phyloP scores from a whole-genome alignment of 495 filamentous ascomycete species.

The Penicillium paxilli region DNA sequence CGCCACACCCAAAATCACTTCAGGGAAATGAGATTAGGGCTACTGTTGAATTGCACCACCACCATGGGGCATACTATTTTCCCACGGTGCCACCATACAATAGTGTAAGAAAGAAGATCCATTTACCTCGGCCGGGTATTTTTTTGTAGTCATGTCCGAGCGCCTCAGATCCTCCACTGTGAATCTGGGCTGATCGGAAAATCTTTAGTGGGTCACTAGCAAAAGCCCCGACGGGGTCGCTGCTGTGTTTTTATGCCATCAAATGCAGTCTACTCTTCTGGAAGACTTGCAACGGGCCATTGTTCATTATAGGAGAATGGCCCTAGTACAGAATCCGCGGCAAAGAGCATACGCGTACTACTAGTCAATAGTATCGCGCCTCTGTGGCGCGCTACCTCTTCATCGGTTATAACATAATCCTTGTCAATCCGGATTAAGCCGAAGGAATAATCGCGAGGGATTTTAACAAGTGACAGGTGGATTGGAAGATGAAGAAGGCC shows the following conservation, averaged over 20 bases:
- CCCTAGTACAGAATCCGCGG: neutral
- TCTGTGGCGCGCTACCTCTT: neutral
- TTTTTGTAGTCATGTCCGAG: neutral
- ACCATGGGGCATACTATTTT: neutral
- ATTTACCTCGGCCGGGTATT: neutral
- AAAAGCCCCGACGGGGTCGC: neutral
- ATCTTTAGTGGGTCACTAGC: neutral
- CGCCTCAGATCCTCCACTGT: constrained; percentile 6
- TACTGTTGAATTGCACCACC: no score
- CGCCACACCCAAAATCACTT: neutral
- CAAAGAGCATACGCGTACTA: neutral
- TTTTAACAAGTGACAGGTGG: constrained; percentile 1
- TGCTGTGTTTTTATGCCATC: neutral
- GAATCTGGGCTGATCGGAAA: constrained; percentile 11
- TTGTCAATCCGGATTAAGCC: neutral
- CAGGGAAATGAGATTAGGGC: neutral
- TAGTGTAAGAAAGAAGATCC: no score
- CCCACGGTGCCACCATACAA: neutral
- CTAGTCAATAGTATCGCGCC: neutral
- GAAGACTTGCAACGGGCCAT: neutral
- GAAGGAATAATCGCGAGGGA: neutral
- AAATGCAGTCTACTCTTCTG: no score
- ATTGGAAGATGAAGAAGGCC: constrained; percentile 10
- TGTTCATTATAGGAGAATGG: neutral
- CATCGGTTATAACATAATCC: neutral